Evolutionary conservation across 495 filamentous ascomycete genomes (phyloP).

Genomic region (Chlorociboria aeruginascens): DNA sequence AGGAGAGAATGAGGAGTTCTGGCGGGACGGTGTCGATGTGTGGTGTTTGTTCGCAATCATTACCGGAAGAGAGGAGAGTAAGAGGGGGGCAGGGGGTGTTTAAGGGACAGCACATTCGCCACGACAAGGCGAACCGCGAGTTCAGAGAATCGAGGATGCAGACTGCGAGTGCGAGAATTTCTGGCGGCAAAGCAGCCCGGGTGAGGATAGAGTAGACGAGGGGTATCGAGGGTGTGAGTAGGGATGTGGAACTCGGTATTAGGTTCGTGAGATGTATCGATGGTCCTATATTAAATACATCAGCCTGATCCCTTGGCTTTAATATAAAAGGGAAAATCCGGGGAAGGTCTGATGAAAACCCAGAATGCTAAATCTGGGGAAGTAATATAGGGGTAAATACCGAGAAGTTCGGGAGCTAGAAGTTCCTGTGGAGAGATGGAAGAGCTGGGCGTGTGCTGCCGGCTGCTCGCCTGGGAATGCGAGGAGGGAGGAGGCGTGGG

Average conservation of each 20-base stretch:
- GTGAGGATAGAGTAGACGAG: slow-evolving; percentile 39
- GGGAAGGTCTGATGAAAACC: no score
- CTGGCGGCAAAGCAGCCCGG: slow-evolving; percentile 34
- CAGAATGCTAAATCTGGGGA: slow-evolving; percentile 1
- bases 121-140: slow-evolving; percentile 37
- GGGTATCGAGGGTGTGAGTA: slow-evolving; percentile 33
- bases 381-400: slow-evolving; percentile 23
- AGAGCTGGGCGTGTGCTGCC: slow-evolving; percentile 25
- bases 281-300: slow-evolving; percentile 28
- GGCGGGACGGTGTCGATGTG: slow-evolving; percentile 43
- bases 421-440: slow-evolving; percentile 26
- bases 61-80: neutral
- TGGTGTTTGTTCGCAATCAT: slow-evolving; percentile 10
- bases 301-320: slow-evolving; percentile 1
- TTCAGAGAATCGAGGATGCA: slow-evolving; percentile 44
- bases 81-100: neutral
- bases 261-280: slow-evolving; percentile 43
- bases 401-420: slow-evolving; percentile 30
- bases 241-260: slow-evolving; percentile 38
- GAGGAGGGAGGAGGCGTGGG: slow-evolving; percentile 46
- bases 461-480: slow-evolving; percentile 23
- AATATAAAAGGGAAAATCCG: no score
- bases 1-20: slow-evolving; percentile 37
- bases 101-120: slow-evolving; percentile 37
- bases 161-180: slow-evolving; percentile 39